Conservation (phyloP, 306 rosid genomes). For the Vicia villosa region DNA sequence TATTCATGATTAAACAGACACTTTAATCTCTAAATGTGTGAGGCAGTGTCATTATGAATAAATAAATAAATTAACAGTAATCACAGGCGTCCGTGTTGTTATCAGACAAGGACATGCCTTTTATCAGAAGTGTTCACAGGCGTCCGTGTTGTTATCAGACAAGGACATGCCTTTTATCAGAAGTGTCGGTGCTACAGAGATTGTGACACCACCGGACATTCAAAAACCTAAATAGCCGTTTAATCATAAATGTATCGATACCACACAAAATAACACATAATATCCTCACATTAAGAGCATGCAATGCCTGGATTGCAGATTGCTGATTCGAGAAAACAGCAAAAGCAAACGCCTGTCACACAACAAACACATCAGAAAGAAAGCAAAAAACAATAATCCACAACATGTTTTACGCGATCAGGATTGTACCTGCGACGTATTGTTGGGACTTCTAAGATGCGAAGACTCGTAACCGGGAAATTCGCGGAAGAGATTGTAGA, state of each 20-base stretch:
- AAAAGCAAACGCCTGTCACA: slow-evolving; percentile 82
- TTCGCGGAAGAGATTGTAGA: slow-evolving; percentile 83
- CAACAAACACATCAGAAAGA: neutral
- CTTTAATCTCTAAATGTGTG: neutral
- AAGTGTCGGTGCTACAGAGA: too few species aligned
- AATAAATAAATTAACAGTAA: too few species aligned
- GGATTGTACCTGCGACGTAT: slow-evolving; percentile 64
- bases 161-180: too few species aligned
- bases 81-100: too few species aligned
- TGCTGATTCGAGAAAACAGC: slow-evolving; percentile 88
- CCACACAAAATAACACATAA: slow-evolving; percentile 21
- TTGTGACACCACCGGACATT: too few species aligned
- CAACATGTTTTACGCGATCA: neutral
- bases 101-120: too few species aligned
- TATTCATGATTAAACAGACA: neutral
- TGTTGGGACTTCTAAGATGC: slow-evolving; percentile 77
- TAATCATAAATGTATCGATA: neutral
- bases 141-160: too few species aligned
- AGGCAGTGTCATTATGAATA: neutral
- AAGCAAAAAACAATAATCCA: neutral
- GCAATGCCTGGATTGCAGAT: slow-evolving; percentile 80
- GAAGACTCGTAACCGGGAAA: slow-evolving; percentile 94
- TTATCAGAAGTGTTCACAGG: too few species aligned
- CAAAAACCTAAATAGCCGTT: neutral
- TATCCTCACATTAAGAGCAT: slow-evolving; percentile 74